Evolutionary conservation across 2,329 filamentous ascomycete genomes (phyloP).

Genomic region (Fusarium xylarioides): DNA sequence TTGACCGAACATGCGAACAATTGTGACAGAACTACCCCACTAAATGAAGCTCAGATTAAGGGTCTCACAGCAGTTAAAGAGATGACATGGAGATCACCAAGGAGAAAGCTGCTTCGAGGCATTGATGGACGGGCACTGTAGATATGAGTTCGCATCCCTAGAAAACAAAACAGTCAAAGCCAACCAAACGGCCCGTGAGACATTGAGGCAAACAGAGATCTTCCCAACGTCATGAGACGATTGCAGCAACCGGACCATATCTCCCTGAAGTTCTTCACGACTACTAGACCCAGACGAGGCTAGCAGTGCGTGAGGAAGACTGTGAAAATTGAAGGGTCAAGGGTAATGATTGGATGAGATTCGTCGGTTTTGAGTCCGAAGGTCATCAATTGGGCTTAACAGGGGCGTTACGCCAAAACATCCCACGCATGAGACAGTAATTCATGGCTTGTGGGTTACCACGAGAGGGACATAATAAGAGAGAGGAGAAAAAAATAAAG

Average conservation of each 20-base stretch:
- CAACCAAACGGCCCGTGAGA: background rate
- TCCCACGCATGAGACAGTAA: background rate
- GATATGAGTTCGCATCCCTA: background rate
- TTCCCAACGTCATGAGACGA: background rate
- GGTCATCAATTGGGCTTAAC: fast-evolving
- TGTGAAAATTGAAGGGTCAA: fast-evolving
- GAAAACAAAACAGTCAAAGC: background rate
- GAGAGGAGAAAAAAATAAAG: fast-evolving
- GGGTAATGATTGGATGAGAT: background rate
- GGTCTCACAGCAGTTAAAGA: background rate
- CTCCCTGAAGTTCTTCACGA: fast-evolving
- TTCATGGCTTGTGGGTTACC: too few species aligned
- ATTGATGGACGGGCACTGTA: background rate
- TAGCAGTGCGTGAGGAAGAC: background rate
- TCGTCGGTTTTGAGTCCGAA: fast-evolving
- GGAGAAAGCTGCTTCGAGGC: background rate
- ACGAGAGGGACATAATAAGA: background rate
- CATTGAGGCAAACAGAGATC: background rate
- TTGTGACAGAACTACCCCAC: background rate
- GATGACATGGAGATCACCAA: fast-evolving
- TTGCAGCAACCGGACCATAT: background rate
- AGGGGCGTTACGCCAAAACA: background rate
- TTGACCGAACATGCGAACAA: background rate
- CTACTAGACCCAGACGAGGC: background rate
- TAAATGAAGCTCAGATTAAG: background rate